Conservation (phyloP, 148 eudicot genomes). For the Spergularia bocconei region DNA sequence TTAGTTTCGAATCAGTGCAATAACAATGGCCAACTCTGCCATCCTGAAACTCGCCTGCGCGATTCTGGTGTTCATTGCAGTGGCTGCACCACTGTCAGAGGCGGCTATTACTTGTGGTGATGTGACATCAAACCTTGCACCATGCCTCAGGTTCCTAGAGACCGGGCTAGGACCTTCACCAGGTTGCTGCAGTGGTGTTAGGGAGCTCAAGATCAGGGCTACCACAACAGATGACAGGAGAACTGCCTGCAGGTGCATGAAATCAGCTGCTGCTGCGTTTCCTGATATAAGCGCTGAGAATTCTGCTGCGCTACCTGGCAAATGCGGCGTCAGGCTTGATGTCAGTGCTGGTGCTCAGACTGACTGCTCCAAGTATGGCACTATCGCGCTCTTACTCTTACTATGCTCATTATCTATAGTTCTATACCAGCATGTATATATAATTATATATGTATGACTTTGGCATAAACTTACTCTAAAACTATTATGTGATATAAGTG, state of each 20-base stretch:
- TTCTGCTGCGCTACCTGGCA: slow-evolving; percentile 17
- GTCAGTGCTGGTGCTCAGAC: slow-evolving; percentile 14
- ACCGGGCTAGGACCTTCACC: slow-evolving; percentile 1
- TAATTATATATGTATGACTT: too few relatives aligned
- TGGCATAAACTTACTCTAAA: too few relatives aligned
- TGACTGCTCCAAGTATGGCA: slow-evolving; percentile 27
- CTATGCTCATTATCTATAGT: too few relatives aligned
- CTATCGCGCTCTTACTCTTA: not conserved
- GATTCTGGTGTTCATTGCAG: slow-evolving; percentile 28
- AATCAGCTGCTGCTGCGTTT: slow-evolving; percentile 26
- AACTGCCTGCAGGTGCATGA: slow-evolving; percentile 36
- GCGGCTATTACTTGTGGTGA: slow-evolving; percentile 35
- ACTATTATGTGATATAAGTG: too few relatives aligned
- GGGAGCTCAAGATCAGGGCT: slow-evolving; percentile 28
- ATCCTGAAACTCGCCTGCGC: slow-evolving; percentile 15
- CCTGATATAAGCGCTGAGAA: slow-evolving; percentile 12
- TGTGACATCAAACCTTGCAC: slow-evolving; percentile 14
- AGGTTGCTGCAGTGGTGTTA: slow-evolving; percentile 30
- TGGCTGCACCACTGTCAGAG: slow-evolving; percentile 28
- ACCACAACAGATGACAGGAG: slow-evolving; percentile 27
- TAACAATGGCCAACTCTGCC: slow-evolving; percentile 16
- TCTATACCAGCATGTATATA: too few relatives aligned
- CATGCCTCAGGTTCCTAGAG: slow-evolving; percentile 36
- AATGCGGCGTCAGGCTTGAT: slow-evolving; percentile 24
- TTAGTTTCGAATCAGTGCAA: not conserved